These are phyloP conservation scores for Amaranthus cruentus DNA, from an alignment of 148 eudicot species.

Conservation along the genomic window DNA sequence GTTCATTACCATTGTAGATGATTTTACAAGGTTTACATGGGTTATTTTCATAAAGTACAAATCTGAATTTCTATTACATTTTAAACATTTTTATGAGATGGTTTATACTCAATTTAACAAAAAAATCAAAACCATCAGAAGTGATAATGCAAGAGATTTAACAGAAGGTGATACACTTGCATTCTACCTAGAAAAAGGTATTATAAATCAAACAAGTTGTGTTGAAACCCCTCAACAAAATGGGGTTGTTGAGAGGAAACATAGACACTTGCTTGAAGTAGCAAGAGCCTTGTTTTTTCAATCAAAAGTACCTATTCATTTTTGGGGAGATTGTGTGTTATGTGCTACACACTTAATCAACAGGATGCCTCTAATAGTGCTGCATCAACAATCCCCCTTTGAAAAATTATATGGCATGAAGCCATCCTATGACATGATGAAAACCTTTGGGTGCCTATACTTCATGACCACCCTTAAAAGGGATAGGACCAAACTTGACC, in stretches of 20 bases:
- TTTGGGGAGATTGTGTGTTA: neutral
- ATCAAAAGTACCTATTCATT: neutral
- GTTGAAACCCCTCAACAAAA: slow-evolving; percentile 5
- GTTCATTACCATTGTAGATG: too few species aligned
- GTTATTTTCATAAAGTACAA: too few species aligned
- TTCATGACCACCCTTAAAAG: neutral
- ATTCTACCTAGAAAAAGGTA: neutral
- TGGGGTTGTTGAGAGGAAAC: slow-evolving; percentile 6
- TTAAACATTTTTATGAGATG: too few species aligned
- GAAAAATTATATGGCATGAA: neutral
- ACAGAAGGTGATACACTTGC: too few species aligned
- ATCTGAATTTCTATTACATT: too few species aligned
- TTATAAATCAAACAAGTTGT: slow-evolving; percentile 1
- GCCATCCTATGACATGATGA: neutral
- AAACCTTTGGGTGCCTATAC: neutral
- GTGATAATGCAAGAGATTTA: too few species aligned
- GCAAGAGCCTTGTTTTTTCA: neutral
- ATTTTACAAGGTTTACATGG: too few species aligned
- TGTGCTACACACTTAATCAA: neutral
- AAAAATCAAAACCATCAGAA: too few species aligned
- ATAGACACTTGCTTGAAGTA: neutral
- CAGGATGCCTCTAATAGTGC: neutral
- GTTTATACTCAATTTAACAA: too few species aligned
- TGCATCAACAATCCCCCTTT: neutral
- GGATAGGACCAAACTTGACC: neutral